These are phyloP conservation scores for Suhomyces kilbournensis DNA, from an alignment of 805 yeast species.

Conservation along the genomic window DNA sequence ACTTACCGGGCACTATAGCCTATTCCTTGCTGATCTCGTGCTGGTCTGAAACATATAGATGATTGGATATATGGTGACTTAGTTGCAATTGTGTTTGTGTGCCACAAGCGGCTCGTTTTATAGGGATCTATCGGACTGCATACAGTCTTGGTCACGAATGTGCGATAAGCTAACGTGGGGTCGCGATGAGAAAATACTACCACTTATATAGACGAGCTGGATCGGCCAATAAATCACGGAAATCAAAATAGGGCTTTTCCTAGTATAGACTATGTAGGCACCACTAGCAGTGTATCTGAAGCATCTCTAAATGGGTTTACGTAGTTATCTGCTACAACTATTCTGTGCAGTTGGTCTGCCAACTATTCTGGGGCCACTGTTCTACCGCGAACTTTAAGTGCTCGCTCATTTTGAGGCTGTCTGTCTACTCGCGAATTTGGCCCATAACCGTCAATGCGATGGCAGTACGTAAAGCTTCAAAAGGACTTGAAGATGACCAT, in stretches of 20 bases:
- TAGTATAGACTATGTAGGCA: too few species aligned
- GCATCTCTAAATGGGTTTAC: too few species aligned
- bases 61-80: background rate
- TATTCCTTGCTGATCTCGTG: constrained; percentile 3
- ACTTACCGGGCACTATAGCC: constrained; percentile 1
- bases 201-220: background rate
- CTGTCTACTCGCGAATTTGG: background rate
- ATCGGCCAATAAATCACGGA: background rate
- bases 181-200: background rate
- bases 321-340: too few species aligned
- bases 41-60: constrained; percentile 8
- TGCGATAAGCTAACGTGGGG: background rate
- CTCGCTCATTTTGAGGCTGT: background rate
- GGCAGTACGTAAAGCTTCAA: too few species aligned
- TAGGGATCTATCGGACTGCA: background rate
- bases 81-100: background rate
- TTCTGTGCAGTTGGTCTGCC: background rate
- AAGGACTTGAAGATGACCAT: too few species aligned
- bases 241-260: background rate
- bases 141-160: background rate
- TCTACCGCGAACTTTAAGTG: background rate
- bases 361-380: background rate
- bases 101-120: background rate
- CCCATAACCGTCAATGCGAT: background rate
- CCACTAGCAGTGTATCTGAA: too few species aligned